Base-by-base conservation (phyloP, 352 stramenopile species). In the Globisporangium rhizosaccharum region DNA sequence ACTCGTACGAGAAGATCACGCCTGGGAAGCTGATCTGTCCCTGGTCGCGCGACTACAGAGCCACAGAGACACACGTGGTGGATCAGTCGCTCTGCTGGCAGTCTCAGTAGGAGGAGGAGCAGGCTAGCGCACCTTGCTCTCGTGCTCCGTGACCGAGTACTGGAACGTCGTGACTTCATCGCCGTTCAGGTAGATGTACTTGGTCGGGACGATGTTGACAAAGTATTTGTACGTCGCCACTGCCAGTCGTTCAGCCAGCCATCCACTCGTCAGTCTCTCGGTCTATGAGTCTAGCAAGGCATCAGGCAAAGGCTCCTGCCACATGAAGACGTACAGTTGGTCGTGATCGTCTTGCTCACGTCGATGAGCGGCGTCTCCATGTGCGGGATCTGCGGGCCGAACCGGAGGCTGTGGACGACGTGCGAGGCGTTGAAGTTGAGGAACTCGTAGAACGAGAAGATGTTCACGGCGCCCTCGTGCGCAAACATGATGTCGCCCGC, bases 181-280 rank as follows among this genome's bases (percentile, higher is more conserved):
- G 41, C 85, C 85, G 60, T 82, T 90, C 54, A 93, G 69, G 51
- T 87, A 91, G 46, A 88, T 81, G 68, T 96, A 93, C 67, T 78
- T 85, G 69, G 69, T 93, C 28, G 86, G 86, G 46, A 96, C 86
- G 28, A 94, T 70, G 61, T 76, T 94, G 41, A 94, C 73, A 69
- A 92, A 91, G 56, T 96, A 96, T 68, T 94, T 94, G 83, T 96
- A 96, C 25, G 79, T 88, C 44, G 78, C 82, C 60, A 96, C 84
- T 93, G 53, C 7, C 62, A 44, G 28, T 3, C 3, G 6, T 33
- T 6, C 28, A 33, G 28, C 28, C 28, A 6, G 28, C 28, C 28
- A 23, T 48, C 17, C 25, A 33, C 28, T 33, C 28, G 14, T 62
- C 2, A 9, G 25, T 17, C 23, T 36, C 51, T 11, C 2, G 3